Base-by-base conservation (phyloP, 2,329 filamentous ascomycete genomes). In the Elsinoe ampelina region DNA sequence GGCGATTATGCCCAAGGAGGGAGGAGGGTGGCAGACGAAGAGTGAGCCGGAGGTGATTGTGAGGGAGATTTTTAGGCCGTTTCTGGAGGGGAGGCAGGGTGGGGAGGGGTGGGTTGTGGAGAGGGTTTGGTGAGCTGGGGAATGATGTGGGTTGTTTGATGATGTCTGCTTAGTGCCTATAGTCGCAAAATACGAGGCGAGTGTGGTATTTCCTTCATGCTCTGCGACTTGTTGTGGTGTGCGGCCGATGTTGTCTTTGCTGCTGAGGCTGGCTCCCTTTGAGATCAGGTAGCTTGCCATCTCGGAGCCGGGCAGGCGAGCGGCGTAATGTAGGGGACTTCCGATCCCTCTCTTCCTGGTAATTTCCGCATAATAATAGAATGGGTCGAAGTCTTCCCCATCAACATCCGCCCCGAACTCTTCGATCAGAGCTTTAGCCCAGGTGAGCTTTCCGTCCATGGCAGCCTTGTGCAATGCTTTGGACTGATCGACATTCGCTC, bases 31-130 rank as follows among this genome's bases (percentile, higher is more conserved):
- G 8, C 30, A 38, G 8, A 55, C 51, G 19, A 55, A 55, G 15
- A 38, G 30, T 10, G 51, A 55, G 32, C 51, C 51, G 4, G 51
- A 41, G 11, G 51, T 55, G 7, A 55, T 55, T 43, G 51, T 55
- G 7, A 41, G 42, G 51, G 22, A 55, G 38, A 55, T 55, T 8
- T 55, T 55, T 12, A 38, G 15, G 26, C 51, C 51, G 17, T 55
- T 55, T 36, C 17, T 55, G 20, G 51, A 55, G n/a, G 50, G 19
- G n/a, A 54, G 50, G 19, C 12, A 7, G 50, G 35, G 34, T 7
- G 34, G 35, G 32, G 19, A 22, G 50, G 34, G 38, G 12, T 54
- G 50, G 50, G 17, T 19, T 13, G 50, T 20, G 13, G 50, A 54
- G 50, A 34, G 50, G 30, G 12, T 54, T 19, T 39, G 50, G 35